Percentiles rank a stretch among this genome's conserved stretches.
Evolutionary conservation across 306 rosid species (phyloP).

Genomic region (Mimosa bimucronata): DNA sequence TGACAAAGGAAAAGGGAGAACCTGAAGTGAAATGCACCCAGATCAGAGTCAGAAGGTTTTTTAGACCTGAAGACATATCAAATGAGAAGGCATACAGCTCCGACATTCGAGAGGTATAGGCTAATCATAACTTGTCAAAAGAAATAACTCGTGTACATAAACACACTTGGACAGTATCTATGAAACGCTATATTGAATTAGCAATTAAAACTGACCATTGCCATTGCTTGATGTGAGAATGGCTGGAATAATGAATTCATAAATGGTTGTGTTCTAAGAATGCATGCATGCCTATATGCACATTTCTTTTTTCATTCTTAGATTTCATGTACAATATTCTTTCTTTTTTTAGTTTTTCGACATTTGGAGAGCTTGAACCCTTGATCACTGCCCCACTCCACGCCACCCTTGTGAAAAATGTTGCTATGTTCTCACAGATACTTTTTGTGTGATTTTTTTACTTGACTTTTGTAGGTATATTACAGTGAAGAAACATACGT

Average conservation of each 20-base stretch:
- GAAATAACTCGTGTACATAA: no score
- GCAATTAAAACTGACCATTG: no score
- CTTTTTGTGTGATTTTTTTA: background rate
- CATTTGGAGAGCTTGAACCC: background rate
- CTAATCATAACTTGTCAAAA: slow-evolving; percentile 13
- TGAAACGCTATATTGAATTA: no score
- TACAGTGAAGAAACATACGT: slow-evolving; percentile 47
- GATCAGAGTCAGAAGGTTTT: slow-evolving; percentile 83
- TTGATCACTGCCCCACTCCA: background rate
- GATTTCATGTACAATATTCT: background rate
- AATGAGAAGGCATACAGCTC: slow-evolving; percentile 65
- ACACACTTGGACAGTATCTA: no score
- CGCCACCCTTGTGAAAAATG: background rate
- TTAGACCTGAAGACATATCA: slow-evolving; percentile 90
- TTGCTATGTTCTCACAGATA: background rate
- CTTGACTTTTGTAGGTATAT: slow-evolving; percentile 48
- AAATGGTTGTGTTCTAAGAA: background rate
- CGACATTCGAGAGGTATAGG: slow-evolving; percentile 55
- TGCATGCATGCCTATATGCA: background rate
- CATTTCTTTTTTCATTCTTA: background rate
- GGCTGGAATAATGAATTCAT: background rate
- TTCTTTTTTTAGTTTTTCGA: background rate
- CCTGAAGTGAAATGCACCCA: slow-evolving; percentile 52
- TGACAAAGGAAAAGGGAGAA: slow-evolving; percentile 54
- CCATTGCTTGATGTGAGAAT: no score